Base-by-base conservation (phyloP, 2,329 filamentous ascomycete genomes). In the Pseudogymnoascus sp. region DNA sequence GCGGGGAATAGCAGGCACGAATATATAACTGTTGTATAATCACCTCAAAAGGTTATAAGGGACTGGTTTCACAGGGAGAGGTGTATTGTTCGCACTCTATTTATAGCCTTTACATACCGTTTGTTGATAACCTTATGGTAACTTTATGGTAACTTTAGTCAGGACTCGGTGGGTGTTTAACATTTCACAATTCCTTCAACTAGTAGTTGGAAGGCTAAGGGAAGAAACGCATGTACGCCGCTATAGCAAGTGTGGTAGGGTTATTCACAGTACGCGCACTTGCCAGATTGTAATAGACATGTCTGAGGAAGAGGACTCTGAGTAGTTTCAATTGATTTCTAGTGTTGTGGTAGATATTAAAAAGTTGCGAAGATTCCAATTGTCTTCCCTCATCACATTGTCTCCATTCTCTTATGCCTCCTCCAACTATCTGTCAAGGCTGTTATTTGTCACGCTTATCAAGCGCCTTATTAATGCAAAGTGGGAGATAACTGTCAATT, bases 11-110 rank as follows among this genome's bases (percentile, higher is more conserved):
- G 45, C 12, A 58, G 35, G 23, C 61, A 61, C 35, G 59, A 62
- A 62, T 33, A 38, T 28, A 63, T 63, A 61, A 59, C 43, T 25
- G 59, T 63, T 49, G 43, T 61, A 35, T 63, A 38, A 63, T 8
- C 37, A 38, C 37, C 37, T 16, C 14, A 38, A 38, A 37, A n/a
- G 14, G 37, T 38, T 8, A 16, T 8, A 38, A 38, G 12, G 14
- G 37, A 38, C 37, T 38, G 14, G 14, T 38, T 38, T 38, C 28
- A 31, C 4, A 31, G 28, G 28, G 8, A 31, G 28, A 11, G 28
- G 28, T 31, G 28, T 3, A 31, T 11, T 31, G 28, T 31, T 31
- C 8, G 28, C 8, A 31, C 28, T 31, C 9, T 31, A 31, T 11
- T 31, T 31, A 31, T 31, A 31, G 28, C 28, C 28, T 31, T 31